phyloP scores from a whole-genome alignment of 2,329 filamentous ascomycete genomes.

The Stachybotrys chartarum region DNA sequence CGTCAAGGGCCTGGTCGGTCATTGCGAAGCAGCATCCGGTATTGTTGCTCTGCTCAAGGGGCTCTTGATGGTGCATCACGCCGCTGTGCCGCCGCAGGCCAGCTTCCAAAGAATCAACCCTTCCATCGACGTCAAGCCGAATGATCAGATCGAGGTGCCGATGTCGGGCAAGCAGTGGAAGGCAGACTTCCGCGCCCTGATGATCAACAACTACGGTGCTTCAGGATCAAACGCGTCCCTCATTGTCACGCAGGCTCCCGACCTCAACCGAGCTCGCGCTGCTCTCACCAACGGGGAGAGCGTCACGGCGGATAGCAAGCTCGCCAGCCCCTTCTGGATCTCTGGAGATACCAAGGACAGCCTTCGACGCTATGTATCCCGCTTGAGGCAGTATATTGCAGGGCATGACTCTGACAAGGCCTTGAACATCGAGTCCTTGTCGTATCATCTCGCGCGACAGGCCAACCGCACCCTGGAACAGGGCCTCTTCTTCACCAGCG shows the following conservation, averaged over 20 bases:
- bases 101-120: slow-evolving; percentile 15
- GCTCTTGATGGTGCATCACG: slow-evolving; percentile 52
- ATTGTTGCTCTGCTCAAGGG: slow-evolving; percentile 52
- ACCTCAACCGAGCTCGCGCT: not conserved
- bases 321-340: not conserved
- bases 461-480: not conserved
- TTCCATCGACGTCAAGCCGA: slow-evolving; percentile 9
- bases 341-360: not conserved
- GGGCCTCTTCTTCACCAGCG: not conserved
- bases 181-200: slow-evolving; percentile 8
- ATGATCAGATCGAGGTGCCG: not conserved
- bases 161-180: slow-evolving; percentile 8
- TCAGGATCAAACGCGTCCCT: slow-evolving; percentile 21
- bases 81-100: slow-evolving; percentile 5
- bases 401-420: not conserved
- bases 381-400: not conserved
- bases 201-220: slow-evolving; percentile 26
- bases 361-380: not conserved
- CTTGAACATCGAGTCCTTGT: not conserved
- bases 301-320: not conserved
- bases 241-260: no score
- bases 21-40: slow-evolving; percentile 54
- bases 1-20: slow-evolving; percentile 57
- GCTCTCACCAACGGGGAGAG: slow-evolving; percentile 4
- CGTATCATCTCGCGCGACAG: not conserved